Conservation (phyloP, 139 green algal species). For the Coelastrella sp. region DNA sequence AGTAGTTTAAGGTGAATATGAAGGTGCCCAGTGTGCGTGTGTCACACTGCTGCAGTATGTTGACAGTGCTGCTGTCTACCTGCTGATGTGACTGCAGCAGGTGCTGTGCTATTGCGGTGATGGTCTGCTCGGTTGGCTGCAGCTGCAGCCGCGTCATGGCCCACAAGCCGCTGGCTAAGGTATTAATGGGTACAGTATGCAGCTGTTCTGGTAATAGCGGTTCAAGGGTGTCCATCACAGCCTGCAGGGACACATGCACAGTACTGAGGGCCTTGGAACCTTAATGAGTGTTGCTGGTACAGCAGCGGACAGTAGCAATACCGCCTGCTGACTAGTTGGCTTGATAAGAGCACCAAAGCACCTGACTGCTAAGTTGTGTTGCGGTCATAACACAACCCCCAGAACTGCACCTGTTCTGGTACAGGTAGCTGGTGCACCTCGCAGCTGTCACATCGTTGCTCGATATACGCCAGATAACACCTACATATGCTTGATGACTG, state of each 20-base stretch:
- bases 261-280: too few species aligned
- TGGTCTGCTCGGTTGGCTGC: background rate
- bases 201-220: background rate
- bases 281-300: too few species aligned
- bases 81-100: background rate
- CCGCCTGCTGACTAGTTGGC: too few species aligned
- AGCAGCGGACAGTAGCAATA: too few species aligned
- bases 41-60: background rate
- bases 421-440: too few species aligned
- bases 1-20: constrained; percentile 36
- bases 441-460: too few species aligned
- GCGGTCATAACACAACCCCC: too few species aligned
- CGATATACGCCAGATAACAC: background rate
- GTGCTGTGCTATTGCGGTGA: constrained; percentile 6
- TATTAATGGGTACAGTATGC: background rate
- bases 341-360: too few species aligned
- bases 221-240: constrained; percentile 15
- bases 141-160: constrained; percentile 42
- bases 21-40: constrained; percentile 13
- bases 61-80: background rate
- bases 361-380: too few species aligned
- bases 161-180: constrained; percentile 33
- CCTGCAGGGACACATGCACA: background rate
- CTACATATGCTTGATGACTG: constrained; percentile 40
- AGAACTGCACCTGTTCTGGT: too few species aligned